Conservation (phyloP, 306 rosid genomes). For the Quercus wislizeni region DNA sequence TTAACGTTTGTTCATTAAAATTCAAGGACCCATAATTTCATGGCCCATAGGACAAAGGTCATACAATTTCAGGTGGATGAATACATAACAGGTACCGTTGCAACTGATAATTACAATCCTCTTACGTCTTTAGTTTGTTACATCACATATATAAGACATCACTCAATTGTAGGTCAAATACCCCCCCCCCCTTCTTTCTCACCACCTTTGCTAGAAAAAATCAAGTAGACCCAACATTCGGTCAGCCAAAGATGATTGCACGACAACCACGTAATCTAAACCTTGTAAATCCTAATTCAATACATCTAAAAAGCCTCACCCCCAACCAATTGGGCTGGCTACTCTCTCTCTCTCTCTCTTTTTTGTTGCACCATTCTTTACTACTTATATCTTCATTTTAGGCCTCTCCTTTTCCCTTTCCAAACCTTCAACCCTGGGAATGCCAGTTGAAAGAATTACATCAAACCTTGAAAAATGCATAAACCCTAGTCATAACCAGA, state of each 20-base stretch:
- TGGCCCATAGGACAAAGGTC: background rate
- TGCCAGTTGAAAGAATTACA: background rate
- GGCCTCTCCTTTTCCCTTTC: background rate
- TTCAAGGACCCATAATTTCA: background rate
- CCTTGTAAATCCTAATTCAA: background rate
- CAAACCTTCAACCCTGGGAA: background rate
- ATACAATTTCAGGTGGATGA: background rate
- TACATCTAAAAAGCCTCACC: background rate
- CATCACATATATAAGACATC: background rate
- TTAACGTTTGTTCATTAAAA: background rate
- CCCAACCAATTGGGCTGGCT: background rate
- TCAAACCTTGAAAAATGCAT: background rate
- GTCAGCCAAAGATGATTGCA: background rate
- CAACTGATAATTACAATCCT: background rate
- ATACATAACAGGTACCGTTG: background rate
- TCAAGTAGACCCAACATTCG: background rate
- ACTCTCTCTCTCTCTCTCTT: too few species aligned
- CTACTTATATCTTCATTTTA: background rate
- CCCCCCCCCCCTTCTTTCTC: background rate
- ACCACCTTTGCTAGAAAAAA: background rate
- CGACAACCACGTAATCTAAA: background rate
- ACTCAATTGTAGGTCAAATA: background rate
- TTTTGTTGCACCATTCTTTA: background rate
- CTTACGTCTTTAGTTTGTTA: background rate
- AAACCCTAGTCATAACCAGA: background rate